A percentile compares a stretch with the other conserved stretches of the same genome.
phyloP scores from a whole-genome alignment of 208 protist species.

The Acanthamoeba lenticulata region DNA sequence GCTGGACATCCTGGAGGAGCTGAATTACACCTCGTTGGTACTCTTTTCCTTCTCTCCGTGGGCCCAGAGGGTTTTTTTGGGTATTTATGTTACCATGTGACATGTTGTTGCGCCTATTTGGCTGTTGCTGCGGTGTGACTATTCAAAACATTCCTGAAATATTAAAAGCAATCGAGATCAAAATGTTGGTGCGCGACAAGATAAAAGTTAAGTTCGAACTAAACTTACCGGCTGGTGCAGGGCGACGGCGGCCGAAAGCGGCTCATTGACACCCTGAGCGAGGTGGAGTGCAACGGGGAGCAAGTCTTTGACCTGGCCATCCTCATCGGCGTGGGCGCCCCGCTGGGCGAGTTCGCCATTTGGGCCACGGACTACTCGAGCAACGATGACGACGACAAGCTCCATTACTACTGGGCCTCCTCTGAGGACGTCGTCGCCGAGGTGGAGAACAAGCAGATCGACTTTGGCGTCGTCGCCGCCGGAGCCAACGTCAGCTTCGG shows the following conservation, averaged over 20 bases:
- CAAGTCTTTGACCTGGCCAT: not conserved
- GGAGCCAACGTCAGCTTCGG: not conserved
- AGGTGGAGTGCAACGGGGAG: not conserved
- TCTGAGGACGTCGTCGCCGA: not conserved
- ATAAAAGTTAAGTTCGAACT: no score
- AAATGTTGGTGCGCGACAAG: no score
- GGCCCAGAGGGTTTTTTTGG: no score
- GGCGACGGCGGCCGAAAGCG: not conserved
- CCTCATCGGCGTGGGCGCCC: not conserved
- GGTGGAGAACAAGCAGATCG: not conserved
- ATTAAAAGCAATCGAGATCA: no score
- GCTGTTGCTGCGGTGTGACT: no score
- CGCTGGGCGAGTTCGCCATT: not conserved
- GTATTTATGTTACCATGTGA: no score
- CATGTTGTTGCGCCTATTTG: no score
- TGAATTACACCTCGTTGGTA: not conserved
- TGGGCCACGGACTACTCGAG: not conserved
- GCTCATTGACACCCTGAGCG: not conserved
- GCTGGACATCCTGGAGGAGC: not conserved
- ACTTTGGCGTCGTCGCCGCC: not conserved
- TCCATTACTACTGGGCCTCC: not conserved
- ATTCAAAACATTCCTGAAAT: no score
- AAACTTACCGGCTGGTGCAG: no score
- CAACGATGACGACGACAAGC: not conserved
- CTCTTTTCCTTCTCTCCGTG: no score